A percentile compares a stretch with the other conserved stretches of the same genome.
phyloP scores from a whole-genome alignment of 306 rosid genomes.

The Heteromeles arbutifolia region DNA sequence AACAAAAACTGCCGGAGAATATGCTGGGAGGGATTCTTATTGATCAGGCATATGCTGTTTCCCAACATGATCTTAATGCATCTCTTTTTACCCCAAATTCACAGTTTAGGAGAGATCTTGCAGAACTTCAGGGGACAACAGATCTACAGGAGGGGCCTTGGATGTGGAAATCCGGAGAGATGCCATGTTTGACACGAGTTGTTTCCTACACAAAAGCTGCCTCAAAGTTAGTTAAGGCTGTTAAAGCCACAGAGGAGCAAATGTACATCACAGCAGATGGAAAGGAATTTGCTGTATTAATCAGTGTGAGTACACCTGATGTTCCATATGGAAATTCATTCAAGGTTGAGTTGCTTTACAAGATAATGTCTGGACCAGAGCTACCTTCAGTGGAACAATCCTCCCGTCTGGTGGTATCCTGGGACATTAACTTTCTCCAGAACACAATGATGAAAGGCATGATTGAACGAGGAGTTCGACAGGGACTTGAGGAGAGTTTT shows the following conservation, averaged over 20 bases:
- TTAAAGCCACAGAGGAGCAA: slow-evolving; percentile 75
- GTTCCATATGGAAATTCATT: slow-evolving; percentile 80
- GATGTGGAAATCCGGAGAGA: slow-evolving; percentile 59
- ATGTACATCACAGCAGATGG: slow-evolving; percentile 52
- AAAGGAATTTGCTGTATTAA: slow-evolving; percentile 50
- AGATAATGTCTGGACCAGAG: slow-evolving; percentile 62
- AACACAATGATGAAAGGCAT: slow-evolving; percentile 74
- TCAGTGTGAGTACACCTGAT: slow-evolving; percentile 64
- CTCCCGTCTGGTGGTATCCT: slow-evolving; percentile 60
- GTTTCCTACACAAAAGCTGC: slow-evolving; percentile 61
- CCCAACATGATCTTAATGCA: slow-evolving; percentile 45
- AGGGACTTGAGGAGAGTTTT: slow-evolving; percentile 74
- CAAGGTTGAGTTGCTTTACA: slow-evolving; percentile 67
- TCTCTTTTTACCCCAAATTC: slow-evolving; percentile 64
- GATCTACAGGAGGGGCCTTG: slow-evolving; percentile 65
- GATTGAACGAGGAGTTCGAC: slow-evolving; percentile 66
- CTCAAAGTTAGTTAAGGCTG: slow-evolving; percentile 56
- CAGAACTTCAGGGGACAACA: slow-evolving; percentile 54
- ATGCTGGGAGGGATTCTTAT: slow-evolving; percentile 65
- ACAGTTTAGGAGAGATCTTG: slow-evolving; percentile 59
- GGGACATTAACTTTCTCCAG: slow-evolving; percentile 63
- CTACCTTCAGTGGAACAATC: slow-evolving; percentile 45
- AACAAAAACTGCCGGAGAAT: slow-evolving; percentile 56
- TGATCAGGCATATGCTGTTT: slow-evolving; percentile 48
- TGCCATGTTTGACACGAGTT: slow-evolving; percentile 44